Conservation (phyloP, 331 rosid species). For the Stylosanthes scabra region DNA sequence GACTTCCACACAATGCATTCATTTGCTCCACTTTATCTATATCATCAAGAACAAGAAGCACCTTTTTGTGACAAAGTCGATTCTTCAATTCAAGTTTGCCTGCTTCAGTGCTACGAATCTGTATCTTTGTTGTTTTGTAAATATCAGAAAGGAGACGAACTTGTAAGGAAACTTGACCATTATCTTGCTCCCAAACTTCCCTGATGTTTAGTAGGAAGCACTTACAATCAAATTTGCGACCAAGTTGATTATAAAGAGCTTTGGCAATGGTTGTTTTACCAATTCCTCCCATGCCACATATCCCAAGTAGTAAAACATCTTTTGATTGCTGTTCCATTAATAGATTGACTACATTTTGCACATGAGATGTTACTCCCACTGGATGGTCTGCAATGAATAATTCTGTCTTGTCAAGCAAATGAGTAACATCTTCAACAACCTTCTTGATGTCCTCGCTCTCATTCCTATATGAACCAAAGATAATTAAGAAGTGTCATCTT, state of each 20-base stretch:
- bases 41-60: constrained; percentile 1
- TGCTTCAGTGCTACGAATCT: not conserved
- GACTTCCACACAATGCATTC: not conserved
- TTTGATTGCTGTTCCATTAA: too few species aligned
- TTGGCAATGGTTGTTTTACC: constrained; percentile 17
- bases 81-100: not conserved
- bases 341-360: too few species aligned
- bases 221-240: not conserved
- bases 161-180: not conserved
- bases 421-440: too few species aligned
- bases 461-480: too few species aligned
- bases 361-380: too few species aligned
- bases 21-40: not conserved
- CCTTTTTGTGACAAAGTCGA: not conserved
- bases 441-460: too few species aligned
- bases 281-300: constrained; percentile 2
- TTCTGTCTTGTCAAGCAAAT: too few species aligned
- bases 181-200: not conserved
- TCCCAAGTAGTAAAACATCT: not conserved
- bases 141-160: not conserved
- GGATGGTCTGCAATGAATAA: too few species aligned
- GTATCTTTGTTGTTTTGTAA: not conserved
- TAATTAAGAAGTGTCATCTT: too few species aligned
- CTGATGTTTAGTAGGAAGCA: constrained; percentile 12
- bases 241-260: not conserved